phyloP scores from a whole-genome alignment of 73 alveolate species.

The Paramecium sonneborni region DNA sequence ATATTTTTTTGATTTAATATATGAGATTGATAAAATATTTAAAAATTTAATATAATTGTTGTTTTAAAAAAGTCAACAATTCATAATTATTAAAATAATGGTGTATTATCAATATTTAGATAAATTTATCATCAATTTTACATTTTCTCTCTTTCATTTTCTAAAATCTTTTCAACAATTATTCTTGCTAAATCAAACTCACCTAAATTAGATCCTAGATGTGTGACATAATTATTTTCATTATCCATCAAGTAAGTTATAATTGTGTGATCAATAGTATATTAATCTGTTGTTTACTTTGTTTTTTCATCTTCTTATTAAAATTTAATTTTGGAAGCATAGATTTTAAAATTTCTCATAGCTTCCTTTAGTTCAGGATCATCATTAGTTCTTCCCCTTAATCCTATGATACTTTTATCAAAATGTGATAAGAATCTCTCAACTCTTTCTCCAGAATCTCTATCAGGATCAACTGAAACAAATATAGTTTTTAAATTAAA shows the following conservation, averaged over 20 bases:
- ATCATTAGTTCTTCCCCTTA: conserved; percentile 73
- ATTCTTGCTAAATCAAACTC: conserved; percentile 82
- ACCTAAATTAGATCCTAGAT: conserved; percentile 79
- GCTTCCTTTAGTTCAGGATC: conserved; percentile 82
- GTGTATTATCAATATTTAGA: not conserved
- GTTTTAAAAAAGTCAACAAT: not conserved
- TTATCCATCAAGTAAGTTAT: conserved; percentile 77
- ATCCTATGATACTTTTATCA: conserved; percentile 80
- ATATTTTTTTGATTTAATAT: not conserved
- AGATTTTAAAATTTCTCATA: conserved; percentile 81
- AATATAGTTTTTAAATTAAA: conserved; percentile 80
- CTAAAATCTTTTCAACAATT: conserved; percentile 79
- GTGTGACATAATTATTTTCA: conserved; percentile 75
- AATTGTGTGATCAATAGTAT: conserved; percentile 80
- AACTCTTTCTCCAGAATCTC: conserved; percentile 79
- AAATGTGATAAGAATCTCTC: conserved; percentile 73
- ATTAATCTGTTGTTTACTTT: conserved; percentile 69
- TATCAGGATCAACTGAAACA: conserved; percentile 85
- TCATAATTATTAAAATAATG: not conserved
- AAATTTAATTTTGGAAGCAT: conserved; percentile 76
- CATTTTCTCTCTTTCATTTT: conserved; percentile 74
- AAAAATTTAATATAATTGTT: not conserved
- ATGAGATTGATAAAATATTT: not conserved
- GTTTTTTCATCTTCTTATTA: conserved; percentile 77
- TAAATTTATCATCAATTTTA: not conserved